A percentile compares a stretch with the other conserved stretches of the same genome.
Evolutionary conservation across 2,329 filamentous ascomycete species (phyloP).

Genomic region (Geoglossum cookeanum): DNA sequence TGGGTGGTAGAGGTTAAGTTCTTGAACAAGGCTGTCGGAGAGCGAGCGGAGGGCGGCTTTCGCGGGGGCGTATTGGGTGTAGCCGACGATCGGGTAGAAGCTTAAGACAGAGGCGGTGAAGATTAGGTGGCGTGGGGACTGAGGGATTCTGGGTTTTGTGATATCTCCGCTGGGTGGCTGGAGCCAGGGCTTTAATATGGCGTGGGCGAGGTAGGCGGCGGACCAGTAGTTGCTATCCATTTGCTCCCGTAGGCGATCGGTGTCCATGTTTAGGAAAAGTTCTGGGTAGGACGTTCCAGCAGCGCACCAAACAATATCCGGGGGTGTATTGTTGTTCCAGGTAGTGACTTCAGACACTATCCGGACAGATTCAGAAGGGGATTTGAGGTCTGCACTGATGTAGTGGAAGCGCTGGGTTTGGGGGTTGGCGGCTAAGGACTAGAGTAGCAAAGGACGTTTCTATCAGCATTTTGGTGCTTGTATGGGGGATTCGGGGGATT

Average conservation of each 20-base stretch:
- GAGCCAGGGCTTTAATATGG: slow-evolving; percentile 59
- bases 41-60: slow-evolving; percentile 75
- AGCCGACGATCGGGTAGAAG: slow-evolving; percentile 63
- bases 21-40: slow-evolving; percentile 66
- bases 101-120: slow-evolving; percentile 66
- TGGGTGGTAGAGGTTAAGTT: slow-evolving; percentile 64
- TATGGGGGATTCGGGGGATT: slow-evolving; percentile 5
- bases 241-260: slow-evolving; percentile 48
- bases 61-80: slow-evolving; percentile 62
- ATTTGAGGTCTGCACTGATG: slow-evolving; percentile 66
- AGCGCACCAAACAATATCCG: slow-evolving; percentile 82
- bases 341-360: slow-evolving; percentile 51
- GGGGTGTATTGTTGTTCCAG: slow-evolving; percentile 58
- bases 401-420: slow-evolving; percentile 59
- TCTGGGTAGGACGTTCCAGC: slow-evolving; percentile 57
- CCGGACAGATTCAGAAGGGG: slow-evolving; percentile 45
- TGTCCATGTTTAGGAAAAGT: slow-evolving; percentile 57
- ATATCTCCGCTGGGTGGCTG: slow-evolving; percentile 19
- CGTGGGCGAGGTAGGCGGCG: slow-evolving; percentile 67
- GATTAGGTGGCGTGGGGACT: slow-evolving; percentile 55
- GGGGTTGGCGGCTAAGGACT: slow-evolving; percentile 47
- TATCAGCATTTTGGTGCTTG: neutral
- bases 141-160: slow-evolving; percentile 23
- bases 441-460: too few relatives aligned
- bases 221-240: slow-evolving; percentile 93